These are phyloP conservation scores for Neurospora tetraspora DNA, from an alignment of 495 filamentous ascomycete genomes.

Conservation along the genomic window DNA sequence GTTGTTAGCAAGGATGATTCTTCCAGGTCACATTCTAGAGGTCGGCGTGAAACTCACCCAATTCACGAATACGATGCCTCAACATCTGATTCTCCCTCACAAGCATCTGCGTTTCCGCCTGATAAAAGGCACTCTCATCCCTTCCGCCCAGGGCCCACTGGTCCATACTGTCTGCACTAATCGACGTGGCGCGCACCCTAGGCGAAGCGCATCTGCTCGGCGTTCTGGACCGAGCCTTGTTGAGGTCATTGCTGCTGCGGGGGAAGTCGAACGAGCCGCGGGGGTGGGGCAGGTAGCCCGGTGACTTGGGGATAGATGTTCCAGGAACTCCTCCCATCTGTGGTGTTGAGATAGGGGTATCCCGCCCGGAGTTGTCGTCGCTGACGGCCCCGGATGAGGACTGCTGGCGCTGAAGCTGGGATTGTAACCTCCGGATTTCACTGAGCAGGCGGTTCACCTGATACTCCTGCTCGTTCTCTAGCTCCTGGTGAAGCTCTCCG, in stretches of 20 bases:
- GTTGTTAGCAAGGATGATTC: not conserved
- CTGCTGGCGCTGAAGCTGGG: conserved; percentile 56
- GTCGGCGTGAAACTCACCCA: conserved; percentile 42
- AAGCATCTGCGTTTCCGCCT: conserved; percentile 82
- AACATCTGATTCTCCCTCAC: conserved; percentile 92
- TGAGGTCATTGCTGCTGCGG: conserved; percentile 35
- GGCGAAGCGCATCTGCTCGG: conserved; percentile 48
- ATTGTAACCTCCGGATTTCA: conserved; percentile 81
- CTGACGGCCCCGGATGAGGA: conserved; percentile 41
- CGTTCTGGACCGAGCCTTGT: conserved; percentile 41
- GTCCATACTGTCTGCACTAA: conserved; percentile 42
- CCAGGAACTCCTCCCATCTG: conserved; percentile 16
- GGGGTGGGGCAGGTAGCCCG: conserved; percentile 43
- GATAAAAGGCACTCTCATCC: conserved; percentile 81
- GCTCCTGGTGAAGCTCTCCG: conserved; percentile 90
- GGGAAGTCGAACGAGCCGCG: conserved; percentile 48
- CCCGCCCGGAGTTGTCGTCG: conserved; percentile 59
- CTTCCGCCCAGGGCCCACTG: conserved; percentile 38
- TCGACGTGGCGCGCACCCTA: conserved; percentile 42
- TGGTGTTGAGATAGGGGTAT: conserved; percentile 32
- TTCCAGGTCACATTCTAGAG: not conserved
- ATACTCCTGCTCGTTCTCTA: conserved; percentile 91
- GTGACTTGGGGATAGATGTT: conserved; percentile 30
- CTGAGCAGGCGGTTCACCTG: conserved; percentile 89
- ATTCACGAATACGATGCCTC: conserved; percentile 69